Evolutionary conservation across 768 basidiomycete species (phyloP).

Genomic region (Myochromella boudieri): DNA sequence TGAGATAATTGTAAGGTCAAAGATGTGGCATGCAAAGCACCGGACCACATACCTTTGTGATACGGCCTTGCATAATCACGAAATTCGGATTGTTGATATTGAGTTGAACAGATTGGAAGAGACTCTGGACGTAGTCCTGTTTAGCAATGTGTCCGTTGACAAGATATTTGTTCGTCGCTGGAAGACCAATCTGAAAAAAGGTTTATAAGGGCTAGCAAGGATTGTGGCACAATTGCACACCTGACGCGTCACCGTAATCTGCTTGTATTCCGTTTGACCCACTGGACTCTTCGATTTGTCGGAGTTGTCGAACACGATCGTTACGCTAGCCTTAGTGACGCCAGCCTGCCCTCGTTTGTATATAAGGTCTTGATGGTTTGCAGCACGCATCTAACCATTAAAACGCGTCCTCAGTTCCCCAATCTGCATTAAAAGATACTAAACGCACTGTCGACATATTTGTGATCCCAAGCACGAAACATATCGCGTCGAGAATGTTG

Average conservation of each 20-base stretch:
- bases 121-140: conserved; percentile 80
- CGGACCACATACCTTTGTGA: conserved; percentile 74
- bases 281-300: conserved; percentile 82
- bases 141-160: conserved; percentile 93
- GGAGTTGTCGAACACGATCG: conserved; percentile 98
- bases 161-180: conserved; percentile 92
- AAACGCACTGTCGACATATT: conserved; percentile 85
- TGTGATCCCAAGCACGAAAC: conserved; percentile 96
- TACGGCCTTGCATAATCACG: conserved; percentile 99
- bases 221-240: conserved; percentile 38
- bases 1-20: too few relatives aligned
- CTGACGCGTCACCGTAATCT: conserved; percentile 97
- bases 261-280: conserved; percentile 75
- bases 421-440: not conserved
- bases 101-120: conserved; percentile 96
- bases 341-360: conserved; percentile 99
- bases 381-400: conserved; percentile 75
- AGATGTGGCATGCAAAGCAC: too few relatives aligned
- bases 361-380: conserved; percentile 96
- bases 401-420: conserved; percentile 11
- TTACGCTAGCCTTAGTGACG: conserved; percentile 94
- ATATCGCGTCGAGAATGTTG: conserved; percentile 98
- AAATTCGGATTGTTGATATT: conserved; percentile 99
- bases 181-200: conserved; percentile 75
- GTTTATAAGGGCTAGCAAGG: not conserved